Evolutionary conservation across 2,329 filamentous ascomycete genomes (phyloP).

Genomic region (Westerdykella aurantiaca): DNA sequence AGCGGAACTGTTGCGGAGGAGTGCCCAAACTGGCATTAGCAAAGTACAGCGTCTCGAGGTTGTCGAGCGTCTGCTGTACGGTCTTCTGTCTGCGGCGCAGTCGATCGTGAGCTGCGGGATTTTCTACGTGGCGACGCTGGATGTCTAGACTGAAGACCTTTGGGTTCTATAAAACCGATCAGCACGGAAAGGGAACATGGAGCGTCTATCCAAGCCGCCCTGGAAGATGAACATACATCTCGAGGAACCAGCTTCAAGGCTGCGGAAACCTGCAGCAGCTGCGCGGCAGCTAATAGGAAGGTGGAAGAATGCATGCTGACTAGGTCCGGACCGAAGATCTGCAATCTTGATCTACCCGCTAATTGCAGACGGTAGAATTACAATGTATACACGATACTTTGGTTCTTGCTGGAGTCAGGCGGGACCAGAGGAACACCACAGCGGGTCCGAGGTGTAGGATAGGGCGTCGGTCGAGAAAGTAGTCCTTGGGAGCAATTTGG

Average conservation of each 20-base stretch:
- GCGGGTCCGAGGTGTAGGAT: conserved; percentile 6
- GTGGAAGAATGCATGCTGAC: conserved; percentile 28
- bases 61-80: conserved; percentile 47
- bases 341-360: background rate
- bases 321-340: background rate
- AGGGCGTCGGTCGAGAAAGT: too few species aligned
- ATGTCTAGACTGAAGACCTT: conserved; percentile 48
- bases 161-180: conserved; percentile 33
- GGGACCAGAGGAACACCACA: conserved; percentile 4
- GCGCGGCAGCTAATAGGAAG: conserved; percentile 18
- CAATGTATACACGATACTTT: conserved; percentile 8
- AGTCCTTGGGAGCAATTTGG: too few species aligned
- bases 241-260: conserved; percentile 28
- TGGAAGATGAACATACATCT: conserved; percentile 29
- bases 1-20: conserved; percentile 48
- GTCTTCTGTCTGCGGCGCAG: conserved; percentile 40
- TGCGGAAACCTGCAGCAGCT: conserved; percentile 23
- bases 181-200: background rate
- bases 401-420: too few species aligned
- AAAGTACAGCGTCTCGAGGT: conserved; percentile 56
- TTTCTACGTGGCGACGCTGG: conserved; percentile 42
- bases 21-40: conserved; percentile 55
- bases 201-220: background rate
- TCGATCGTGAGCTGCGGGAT: conserved; percentile 45
- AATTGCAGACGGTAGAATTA: background rate